Evolutionary conservation across 2,329 filamentous ascomycete genomes (phyloP).

Genomic region (Chaetomiaceae sp.): DNA sequence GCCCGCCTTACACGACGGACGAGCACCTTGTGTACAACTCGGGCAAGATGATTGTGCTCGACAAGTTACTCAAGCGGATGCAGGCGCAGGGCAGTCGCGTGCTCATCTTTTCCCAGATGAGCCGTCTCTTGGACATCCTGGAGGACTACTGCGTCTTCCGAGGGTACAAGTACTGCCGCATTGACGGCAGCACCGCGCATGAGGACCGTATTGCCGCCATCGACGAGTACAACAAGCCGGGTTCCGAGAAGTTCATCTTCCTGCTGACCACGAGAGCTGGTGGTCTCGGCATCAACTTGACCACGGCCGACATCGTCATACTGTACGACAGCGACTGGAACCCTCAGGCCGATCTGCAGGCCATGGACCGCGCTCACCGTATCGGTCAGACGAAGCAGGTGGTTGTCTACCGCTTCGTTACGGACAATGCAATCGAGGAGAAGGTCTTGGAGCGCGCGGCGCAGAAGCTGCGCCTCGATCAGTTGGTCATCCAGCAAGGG

Average conservation of each 20-base stretch:
- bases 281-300: slow-evolving; percentile 94
- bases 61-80: slow-evolving; percentile 82
- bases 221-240: slow-evolving; percentile 96
- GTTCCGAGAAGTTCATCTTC: slow-evolving; percentile 95
- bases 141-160: slow-evolving; percentile 98
- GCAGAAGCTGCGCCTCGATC: slow-evolving; percentile 92
- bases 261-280: slow-evolving; percentile 91
- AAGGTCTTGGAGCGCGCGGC: slow-evolving; percentile 96
- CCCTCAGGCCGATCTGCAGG: slow-evolving; percentile 94
- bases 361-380: slow-evolving; percentile 97
- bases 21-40: slow-evolving; percentile 92
- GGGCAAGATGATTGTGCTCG: slow-evolving; percentile 95
- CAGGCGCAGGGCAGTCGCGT: slow-evolving; percentile 85
- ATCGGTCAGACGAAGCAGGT: slow-evolving; percentile 99
- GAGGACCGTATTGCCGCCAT: slow-evolving; percentile 97
- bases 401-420: slow-evolving; percentile 92
- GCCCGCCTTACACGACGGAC: slow-evolving; percentile 95
- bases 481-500: slow-evolving; percentile 96
- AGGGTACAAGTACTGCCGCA: slow-evolving; percentile 92
- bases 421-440: slow-evolving; percentile 96
- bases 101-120: slow-evolving; percentile 99
- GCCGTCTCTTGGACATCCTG: slow-evolving; percentile 89
- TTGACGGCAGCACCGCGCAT: slow-evolving; percentile 93
- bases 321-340: slow-evolving; percentile 99
- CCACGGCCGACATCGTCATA: slow-evolving; percentile 89